A percentile compares a stretch with the other conserved stretches of the same genome.
Conservation (phyloP, 2,329 filamentous ascomycete genomes). For the Polychaeton citri region DNA sequence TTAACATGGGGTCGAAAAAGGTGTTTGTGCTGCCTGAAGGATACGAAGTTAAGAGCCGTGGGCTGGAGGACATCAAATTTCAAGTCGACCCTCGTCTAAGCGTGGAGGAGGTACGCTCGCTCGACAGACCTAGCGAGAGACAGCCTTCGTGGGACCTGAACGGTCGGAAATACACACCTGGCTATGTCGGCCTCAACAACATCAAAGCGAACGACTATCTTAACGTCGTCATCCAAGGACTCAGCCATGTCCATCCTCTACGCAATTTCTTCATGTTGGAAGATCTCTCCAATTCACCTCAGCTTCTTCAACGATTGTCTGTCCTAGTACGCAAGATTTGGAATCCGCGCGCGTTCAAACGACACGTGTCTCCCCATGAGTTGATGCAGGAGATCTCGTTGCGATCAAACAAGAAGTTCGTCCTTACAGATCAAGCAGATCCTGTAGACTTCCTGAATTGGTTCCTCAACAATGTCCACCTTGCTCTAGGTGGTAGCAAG, state of each 20-base stretch:
- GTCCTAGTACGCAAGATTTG: slow-evolving; percentile 92
- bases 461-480: slow-evolving; percentile 93
- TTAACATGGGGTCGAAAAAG: slow-evolving; percentile 89
- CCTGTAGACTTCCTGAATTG: slow-evolving; percentile 93
- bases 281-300: slow-evolving; percentile 57
- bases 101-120: slow-evolving; percentile 61
- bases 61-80: slow-evolving; percentile 95
- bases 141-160: slow-evolving; percentile 60
- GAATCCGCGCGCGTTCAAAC: slow-evolving; percentile 93
- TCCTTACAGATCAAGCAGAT: slow-evolving; percentile 78
- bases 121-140: slow-evolving; percentile 49
- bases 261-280: slow-evolving; percentile 88
- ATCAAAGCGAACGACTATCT: slow-evolving; percentile 99
- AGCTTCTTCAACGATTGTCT: slow-evolving; percentile 77
- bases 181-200: slow-evolving; percentile 98
- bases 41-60: slow-evolving; percentile 90
- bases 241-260: slow-evolving; percentile 78
- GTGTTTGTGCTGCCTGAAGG: slow-evolving; percentile 90
- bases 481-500: slow-evolving; percentile 80
- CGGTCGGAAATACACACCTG: slow-evolving; percentile 78
- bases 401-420: slow-evolving; percentile 84
- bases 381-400: slow-evolving; percentile 88
- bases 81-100: slow-evolving; percentile 84
- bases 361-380: slow-evolving; percentile 93
- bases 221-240: slow-evolving; percentile 83